A percentile compares a stretch with the other conserved stretches of the same genome.
Conservation (phyloP, 139 green algal species). For the Zygnema circumcarinatum region DNA sequence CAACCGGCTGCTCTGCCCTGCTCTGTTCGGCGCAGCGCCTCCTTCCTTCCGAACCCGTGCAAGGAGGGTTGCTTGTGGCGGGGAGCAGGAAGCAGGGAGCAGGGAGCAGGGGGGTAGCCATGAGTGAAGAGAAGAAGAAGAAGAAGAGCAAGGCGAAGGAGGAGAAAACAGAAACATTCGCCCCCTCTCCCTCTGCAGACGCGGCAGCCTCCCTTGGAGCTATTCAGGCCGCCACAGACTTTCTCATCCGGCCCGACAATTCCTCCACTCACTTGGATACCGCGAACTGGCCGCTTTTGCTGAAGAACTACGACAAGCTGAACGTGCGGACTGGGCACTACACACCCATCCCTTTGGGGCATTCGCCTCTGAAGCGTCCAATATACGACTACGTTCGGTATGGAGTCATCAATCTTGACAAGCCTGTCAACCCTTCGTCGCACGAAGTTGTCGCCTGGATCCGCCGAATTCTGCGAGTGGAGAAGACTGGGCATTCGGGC, state of each 20-base stretch:
- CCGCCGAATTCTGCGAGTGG: conserved; percentile 92
- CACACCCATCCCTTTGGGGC: conserved; percentile 93
- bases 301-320: conserved; percentile 79
- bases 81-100: no score
- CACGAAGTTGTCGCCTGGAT: conserved; percentile 99
- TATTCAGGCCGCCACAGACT: conserved; percentile 60
- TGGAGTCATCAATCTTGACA: conserved; percentile 98
- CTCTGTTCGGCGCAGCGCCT: no score
- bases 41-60: no score
- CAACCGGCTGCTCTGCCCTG: no score
- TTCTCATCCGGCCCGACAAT: conserved; percentile 68
- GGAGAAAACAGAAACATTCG: neutral
- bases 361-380: conserved; percentile 86
- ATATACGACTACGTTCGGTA: conserved; percentile 94
- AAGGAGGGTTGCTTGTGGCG: no score
- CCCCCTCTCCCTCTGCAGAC: no score
- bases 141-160: conserved; percentile 27
- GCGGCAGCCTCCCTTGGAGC: neutral
- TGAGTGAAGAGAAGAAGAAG: conserved; percentile 47
- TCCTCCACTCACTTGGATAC: conserved; percentile 85
- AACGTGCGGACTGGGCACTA: conserved; percentile 97
- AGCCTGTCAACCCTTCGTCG: conserved; percentile 94
- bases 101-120: conserved; percentile 15
- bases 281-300: conserved; percentile 91
- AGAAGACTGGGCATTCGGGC: conserved; percentile 97